Conservation (phyloP, 805 yeast genomes). For the Pichia phayaonensis region DNA sequence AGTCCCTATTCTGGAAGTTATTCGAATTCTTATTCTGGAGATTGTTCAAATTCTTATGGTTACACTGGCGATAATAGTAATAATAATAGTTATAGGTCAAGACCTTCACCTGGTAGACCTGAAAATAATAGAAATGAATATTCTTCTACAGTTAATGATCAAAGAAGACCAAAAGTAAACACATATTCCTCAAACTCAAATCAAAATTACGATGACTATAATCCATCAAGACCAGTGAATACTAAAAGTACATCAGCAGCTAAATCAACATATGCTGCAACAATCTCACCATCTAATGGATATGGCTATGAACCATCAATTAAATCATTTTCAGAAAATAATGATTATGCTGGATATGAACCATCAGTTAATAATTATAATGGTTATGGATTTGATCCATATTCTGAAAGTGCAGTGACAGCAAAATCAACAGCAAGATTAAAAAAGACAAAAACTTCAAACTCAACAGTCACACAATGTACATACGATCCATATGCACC, state of each 20-base stretch:
- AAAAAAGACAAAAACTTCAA: background rate
- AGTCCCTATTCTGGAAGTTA: background rate
- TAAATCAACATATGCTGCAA: background rate
- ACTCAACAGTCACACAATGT: slow-evolving; percentile 8
- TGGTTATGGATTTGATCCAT: slow-evolving; percentile 14
- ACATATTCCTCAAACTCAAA: background rate
- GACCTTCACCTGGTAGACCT: background rate
- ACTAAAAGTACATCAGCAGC: background rate
- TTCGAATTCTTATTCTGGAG: background rate
- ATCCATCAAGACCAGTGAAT: background rate
- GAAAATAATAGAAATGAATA: background rate
- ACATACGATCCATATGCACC: slow-evolving; percentile 24
- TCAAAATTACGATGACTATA: background rate
- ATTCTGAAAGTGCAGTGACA: slow-evolving; percentile 12
- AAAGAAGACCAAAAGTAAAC: slow-evolving; percentile 5
- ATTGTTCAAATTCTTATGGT: background rate
- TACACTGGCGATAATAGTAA: background rate
- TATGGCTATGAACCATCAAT: slow-evolving; percentile 4
- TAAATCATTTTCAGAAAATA: slow-evolving; percentile 5
- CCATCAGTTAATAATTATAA: slow-evolving; percentile 7
- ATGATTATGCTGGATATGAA: slow-evolving; percentile 5
- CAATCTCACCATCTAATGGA: background rate
- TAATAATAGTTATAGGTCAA: background rate
- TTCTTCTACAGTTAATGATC: background rate
- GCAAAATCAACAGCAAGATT: background rate